Evolutionary conservation across 768 basidiomycete species (phyloP).

Genomic region (Boletellus ananas): DNA sequence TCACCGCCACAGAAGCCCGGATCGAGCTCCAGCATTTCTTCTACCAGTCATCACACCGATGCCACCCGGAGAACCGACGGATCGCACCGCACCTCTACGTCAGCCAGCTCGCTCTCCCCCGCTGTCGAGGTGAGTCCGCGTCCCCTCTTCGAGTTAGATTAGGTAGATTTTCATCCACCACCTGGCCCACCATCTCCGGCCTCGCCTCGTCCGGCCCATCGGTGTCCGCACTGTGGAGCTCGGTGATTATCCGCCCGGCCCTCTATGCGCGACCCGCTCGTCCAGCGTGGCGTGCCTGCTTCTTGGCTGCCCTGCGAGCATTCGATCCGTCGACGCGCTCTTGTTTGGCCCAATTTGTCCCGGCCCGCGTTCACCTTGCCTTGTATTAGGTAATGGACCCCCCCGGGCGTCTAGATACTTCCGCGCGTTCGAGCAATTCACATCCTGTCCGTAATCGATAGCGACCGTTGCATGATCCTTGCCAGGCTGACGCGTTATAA

Average conservation of each 20-base stretch:
- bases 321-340: neutral
- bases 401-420: slow-evolving; percentile 17
- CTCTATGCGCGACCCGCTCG: no score
- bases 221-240: slow-evolving; percentile 11
- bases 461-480: no score
- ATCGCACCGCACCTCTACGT: slow-evolving; percentile 22
- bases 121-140: slow-evolving; percentile 20
- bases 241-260: slow-evolving; percentile 22
- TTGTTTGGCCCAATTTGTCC: slow-evolving; percentile 16
- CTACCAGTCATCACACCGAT: slow-evolving; percentile 25
- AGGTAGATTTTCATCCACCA: slow-evolving; percentile 12
- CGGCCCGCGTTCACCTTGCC: slow-evolving; percentile 4
- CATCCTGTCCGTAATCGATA: slow-evolving; percentile 20
- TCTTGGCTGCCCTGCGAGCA: neutral
- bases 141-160: slow-evolving; percentile 7
- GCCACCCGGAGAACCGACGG: slow-evolving; percentile 22
- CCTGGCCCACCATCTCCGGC: no score
- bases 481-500: slow-evolving; percentile 23
- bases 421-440: neutral
- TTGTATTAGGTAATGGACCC: slow-evolving; percentile 29
- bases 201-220: slow-evolving; percentile 14
- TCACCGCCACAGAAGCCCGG: slow-evolving; percentile 20
- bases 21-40: slow-evolving; percentile 25
- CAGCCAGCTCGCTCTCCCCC: slow-evolving; percentile 21
- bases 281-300: no score